Conservation (phyloP, 805 yeast species). For the Candida alai region DNA sequence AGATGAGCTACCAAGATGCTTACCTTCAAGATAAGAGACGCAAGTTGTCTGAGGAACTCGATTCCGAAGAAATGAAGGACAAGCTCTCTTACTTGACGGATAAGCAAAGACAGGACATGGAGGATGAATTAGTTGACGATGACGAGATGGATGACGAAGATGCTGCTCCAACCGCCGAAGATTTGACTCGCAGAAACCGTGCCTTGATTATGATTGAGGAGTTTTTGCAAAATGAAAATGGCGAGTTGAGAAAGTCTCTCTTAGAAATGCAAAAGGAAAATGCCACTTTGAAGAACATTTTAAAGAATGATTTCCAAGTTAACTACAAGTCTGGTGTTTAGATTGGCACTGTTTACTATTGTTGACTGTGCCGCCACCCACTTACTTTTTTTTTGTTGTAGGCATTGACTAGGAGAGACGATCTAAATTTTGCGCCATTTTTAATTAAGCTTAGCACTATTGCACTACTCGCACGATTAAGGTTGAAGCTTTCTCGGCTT, state of each 20-base stretch:
- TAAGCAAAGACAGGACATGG: constrained; percentile 8
- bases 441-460: no score
- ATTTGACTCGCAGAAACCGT: constrained; percentile 7
- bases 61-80: constrained; percentile 6
- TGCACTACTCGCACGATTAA: no score
- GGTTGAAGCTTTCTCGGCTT: no score
- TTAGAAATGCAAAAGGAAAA: constrained; percentile 9
- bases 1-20: constrained; percentile 11
- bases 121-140: constrained; percentile 3
- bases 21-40: constrained; percentile 11
- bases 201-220: constrained; percentile 10
- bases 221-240: constrained; percentile 8
- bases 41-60: constrained; percentile 9
- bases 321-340: constrained; percentile 7
- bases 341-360: no score
- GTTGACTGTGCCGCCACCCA: no score
- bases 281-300: constrained; percentile 7
- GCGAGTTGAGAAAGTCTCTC: constrained; percentile 6
- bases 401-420: no score
- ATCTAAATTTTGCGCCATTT: no score
- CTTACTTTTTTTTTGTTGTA: no score
- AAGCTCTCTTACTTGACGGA: constrained; percentile 6
- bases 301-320: constrained; percentile 10
- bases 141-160: constrained; percentile 2
- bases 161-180: constrained; percentile 5